Evolutionary conservation across 345 rosid genomes (phyloP).

Genomic region (Leavenworthia alabamica): DNA sequence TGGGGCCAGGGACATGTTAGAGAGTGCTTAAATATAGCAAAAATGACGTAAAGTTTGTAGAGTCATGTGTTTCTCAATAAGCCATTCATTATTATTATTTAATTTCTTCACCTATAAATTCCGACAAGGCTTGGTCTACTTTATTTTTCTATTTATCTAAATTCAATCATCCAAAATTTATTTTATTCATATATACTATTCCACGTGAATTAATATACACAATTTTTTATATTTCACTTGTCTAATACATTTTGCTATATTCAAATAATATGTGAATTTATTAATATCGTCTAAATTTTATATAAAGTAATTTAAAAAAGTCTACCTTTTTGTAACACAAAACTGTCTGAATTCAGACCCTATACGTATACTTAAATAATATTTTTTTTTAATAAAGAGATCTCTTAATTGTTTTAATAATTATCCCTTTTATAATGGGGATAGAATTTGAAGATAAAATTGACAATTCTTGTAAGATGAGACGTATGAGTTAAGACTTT

Average conservation of each 20-base stretch:
- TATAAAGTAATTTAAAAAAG: background rate
- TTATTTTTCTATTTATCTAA: conserved; percentile 1
- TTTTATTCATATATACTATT: background rate
- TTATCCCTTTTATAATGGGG: background rate
- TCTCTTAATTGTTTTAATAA: background rate
- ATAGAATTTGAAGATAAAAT: background rate
- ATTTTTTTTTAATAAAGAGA: background rate
- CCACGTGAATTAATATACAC: conserved; percentile 1
- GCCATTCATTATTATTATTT: conserved; percentile 19
- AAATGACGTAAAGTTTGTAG: conserved; percentile 30
- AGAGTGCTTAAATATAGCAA: conserved; percentile 24
- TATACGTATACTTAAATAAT: background rate
- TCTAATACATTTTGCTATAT: background rate
- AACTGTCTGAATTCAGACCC: background rate
- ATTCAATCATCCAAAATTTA: background rate
- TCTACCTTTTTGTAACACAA: background rate
- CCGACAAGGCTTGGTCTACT: conserved; percentile 24
- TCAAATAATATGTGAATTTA: background rate
- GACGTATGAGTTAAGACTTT: background rate
- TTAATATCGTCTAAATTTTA: background rate
- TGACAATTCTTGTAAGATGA: conserved; percentile 7
- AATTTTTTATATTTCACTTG: background rate
- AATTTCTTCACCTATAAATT: conserved; percentile 13
- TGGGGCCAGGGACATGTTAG: conserved; percentile 29
- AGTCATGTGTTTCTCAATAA: conserved; percentile 31